Evolutionary conservation across 2,329 filamentous ascomycete species (phyloP).

Genomic region (Colletotrichum shisoi): DNA sequence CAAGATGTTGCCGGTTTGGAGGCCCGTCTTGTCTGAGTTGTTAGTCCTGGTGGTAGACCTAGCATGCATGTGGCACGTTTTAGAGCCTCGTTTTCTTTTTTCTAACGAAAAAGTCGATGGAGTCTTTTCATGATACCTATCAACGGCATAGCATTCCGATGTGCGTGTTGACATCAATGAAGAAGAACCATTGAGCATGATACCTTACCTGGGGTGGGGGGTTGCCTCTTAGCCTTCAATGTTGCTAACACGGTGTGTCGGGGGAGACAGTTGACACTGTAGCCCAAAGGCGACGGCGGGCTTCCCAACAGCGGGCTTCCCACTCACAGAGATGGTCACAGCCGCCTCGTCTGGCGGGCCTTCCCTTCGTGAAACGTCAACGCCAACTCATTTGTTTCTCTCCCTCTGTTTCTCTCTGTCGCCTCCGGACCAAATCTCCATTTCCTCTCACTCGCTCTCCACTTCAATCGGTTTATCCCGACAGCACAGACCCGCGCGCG

Average conservation of each 20-base stretch:
- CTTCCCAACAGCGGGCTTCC: not conserved
- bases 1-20: slow-evolving; percentile 31
- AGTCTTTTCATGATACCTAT: slow-evolving; percentile 12
- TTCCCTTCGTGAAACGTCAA: slow-evolving; percentile 18
- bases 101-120: slow-evolving; percentile 38
- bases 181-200: not conserved
- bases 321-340: not conserved
- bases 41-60: slow-evolving; percentile 36
- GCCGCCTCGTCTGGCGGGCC: not conserved
- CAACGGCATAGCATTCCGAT: too few species aligned
- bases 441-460: slow-evolving; percentile 1
- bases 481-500: not conserved
- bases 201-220: too few species aligned
- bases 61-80: slow-evolving; percentile 38
- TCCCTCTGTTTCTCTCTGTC: not conserved
- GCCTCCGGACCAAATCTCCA: too few species aligned
- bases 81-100: slow-evolving; percentile 37
- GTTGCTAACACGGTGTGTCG: not conserved
- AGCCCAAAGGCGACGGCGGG: not conserved
- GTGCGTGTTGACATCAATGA: not conserved
- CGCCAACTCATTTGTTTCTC: slow-evolving; percentile 2
- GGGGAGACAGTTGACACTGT: not conserved
- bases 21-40: slow-evolving; percentile 6
- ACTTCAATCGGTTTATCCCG: not conserved
- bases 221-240: too few species aligned